phyloP scores from a whole-genome alignment of 768 basidiomycete genomes.

The Grammothele lineata region DNA sequence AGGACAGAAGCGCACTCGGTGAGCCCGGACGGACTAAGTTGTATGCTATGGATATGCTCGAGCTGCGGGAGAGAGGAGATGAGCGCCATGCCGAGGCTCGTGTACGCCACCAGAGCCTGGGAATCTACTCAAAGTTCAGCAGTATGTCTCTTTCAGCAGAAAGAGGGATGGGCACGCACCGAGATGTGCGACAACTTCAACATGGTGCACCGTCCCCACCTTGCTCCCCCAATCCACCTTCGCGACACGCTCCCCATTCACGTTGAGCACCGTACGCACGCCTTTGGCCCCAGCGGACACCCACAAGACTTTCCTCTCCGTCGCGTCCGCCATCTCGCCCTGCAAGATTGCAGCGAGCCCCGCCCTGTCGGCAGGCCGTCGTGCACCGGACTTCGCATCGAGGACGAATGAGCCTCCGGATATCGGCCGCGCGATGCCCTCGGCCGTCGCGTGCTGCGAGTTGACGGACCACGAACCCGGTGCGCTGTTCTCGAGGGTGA shows the following conservation, averaged over 20 bases:
- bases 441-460: conserved; percentile 29
- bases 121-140: conserved; percentile 30
- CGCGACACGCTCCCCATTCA: conserved; percentile 62
- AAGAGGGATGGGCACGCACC: conserved; percentile 37
- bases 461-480: conserved; percentile 32
- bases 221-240: conserved; percentile 63
- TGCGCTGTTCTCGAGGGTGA: conserved; percentile 41
- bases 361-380: conserved; percentile 39
- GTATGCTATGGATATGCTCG: conserved; percentile 46
- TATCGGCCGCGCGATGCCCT: conserved; percentile 41
- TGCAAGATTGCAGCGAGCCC: conserved; percentile 36
- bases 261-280: conserved; percentile 49
- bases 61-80: conserved; percentile 64
- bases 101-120: conserved; percentile 47
- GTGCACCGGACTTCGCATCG: conserved; percentile 47
- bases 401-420: conserved; percentile 46
- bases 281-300: conserved; percentile 56
- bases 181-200: conserved; percentile 56
- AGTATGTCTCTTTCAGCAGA: conserved; percentile 18
- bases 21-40: conserved; percentile 16
- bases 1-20: conserved; percentile 14
- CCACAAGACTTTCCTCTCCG: conserved; percentile 30
- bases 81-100: conserved; percentile 42
- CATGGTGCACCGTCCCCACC: conserved; percentile 43
- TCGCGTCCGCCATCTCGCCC: conserved; percentile 13